These are phyloP conservation scores for Arthrobotrys megalospora DNA, from an alignment of 2,329 filamentous ascomycete genomes.

Conservation along the genomic window DNA sequence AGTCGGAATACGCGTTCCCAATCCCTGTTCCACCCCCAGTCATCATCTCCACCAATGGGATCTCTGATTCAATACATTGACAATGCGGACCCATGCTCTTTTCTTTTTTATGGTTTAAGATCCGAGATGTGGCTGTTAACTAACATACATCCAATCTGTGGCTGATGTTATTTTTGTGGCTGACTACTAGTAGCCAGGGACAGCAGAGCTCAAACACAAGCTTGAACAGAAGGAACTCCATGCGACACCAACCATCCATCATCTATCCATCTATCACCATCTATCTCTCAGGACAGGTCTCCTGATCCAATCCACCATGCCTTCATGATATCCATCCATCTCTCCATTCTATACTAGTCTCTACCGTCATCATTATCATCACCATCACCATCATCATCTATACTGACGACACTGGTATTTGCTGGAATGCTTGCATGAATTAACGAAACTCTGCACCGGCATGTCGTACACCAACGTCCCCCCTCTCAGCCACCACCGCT, in stretches of 20 bases:
- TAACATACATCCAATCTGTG: too few relatives aligned
- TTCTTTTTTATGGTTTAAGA: too few relatives aligned
- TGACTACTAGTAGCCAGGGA: background rate
- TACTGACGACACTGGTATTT: too few relatives aligned
- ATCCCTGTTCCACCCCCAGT: too few relatives aligned
- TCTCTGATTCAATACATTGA: too few relatives aligned
- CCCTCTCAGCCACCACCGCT: slow-evolving; percentile 64
- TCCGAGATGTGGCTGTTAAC: slow-evolving; percentile 19
- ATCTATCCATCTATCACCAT: background rate
- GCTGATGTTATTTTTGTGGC: background rate
- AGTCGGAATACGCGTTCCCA: too few relatives aligned
- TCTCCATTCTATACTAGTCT: background rate
- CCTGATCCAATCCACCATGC: background rate
- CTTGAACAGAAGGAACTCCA: slow-evolving; percentile 9
- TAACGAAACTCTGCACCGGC: too few relatives aligned
- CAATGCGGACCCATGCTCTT: too few relatives aligned
- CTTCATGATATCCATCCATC: slow-evolving; percentile 12
- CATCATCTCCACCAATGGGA: too few relatives aligned
- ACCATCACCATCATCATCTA: background rate
- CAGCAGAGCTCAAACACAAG: slow-evolving; percentile 4
- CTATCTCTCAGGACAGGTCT: slow-evolving; percentile 28
- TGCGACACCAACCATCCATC: slow-evolving; percentile 28
- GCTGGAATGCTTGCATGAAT: too few relatives aligned
- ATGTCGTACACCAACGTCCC: slow-evolving; percentile 52
- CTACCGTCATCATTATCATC: slow-evolving; percentile 14